Conservation (phyloP, 208 protist species). For the Leptomonas seymouri region DNA sequence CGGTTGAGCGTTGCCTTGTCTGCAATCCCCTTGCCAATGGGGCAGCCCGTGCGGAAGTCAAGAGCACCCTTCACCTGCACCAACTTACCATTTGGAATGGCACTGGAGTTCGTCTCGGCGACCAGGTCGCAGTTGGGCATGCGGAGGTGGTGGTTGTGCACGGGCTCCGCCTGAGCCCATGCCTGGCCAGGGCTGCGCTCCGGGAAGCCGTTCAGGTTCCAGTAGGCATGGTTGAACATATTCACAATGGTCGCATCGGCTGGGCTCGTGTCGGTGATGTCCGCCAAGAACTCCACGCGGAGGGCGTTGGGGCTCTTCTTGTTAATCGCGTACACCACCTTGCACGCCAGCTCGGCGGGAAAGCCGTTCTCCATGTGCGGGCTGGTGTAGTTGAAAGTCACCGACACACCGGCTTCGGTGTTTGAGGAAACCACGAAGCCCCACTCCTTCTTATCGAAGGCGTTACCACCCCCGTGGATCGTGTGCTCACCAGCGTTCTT, state of each 20-base stretch:
- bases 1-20: constrained; percentile 29
- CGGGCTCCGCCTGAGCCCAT: constrained; percentile 27
- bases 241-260: constrained; percentile 52
- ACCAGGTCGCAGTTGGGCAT: constrained; percentile 31
- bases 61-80: constrained; percentile 28
- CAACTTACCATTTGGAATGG: constrained; percentile 44
- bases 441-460: constrained; percentile 64
- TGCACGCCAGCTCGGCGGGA: constrained; percentile 33
- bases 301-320: constrained; percentile 37
- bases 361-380: constrained; percentile 74
- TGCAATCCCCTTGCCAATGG: constrained; percentile 43
- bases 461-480: constrained; percentile 49
- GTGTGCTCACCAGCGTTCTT: constrained; percentile 33
- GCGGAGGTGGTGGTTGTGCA: constrained; percentile 48
- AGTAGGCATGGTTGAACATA: constrained; percentile 67
- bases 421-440: constrained; percentile 17
- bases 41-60: constrained; percentile 38
- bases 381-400: constrained; percentile 36
- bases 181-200: constrained; percentile 13
- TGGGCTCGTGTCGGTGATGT: constrained; percentile 47
- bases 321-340: constrained; percentile 47
- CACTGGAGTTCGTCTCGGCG: constrained; percentile 31
- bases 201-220: constrained; percentile 71
- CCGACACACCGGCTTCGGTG: constrained; percentile 26
- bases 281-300: constrained; percentile 35